Conservation (phyloP, 2,329 filamentous ascomycete genomes). For the Trichocomaceae sp. region DNA sequence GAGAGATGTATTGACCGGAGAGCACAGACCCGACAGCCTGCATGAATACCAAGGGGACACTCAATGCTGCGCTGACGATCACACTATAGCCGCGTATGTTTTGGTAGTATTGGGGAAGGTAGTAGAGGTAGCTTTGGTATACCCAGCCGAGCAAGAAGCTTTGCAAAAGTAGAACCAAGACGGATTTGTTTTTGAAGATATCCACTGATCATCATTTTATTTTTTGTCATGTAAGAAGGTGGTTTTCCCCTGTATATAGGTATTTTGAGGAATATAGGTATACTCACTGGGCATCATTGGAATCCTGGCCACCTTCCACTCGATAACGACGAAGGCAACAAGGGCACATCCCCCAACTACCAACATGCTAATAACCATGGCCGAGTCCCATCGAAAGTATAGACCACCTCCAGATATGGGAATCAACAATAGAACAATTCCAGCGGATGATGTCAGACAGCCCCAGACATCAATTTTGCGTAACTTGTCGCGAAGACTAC, state of each 20-base stretch:
- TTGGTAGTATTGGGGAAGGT: conserved; percentile 56
- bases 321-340: conserved; percentile 47
- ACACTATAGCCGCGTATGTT: conserved; percentile 45
- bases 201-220: conserved; percentile 19
- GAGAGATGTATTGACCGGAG: conserved; percentile 54
- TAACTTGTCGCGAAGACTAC: conserved; percentile 43
- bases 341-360: conserved; percentile 42
- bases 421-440: conserved; percentile 56
- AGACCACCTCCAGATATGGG: conserved; percentile 56
- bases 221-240: background rate
- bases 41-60: conserved; percentile 44
- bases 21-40: conserved; percentile 35
- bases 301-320: conserved; percentile 50
- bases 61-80: conserved; percentile 46
- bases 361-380: conserved; percentile 56
- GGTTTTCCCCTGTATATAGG: conserved; percentile 15
- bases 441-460: conserved; percentile 48
- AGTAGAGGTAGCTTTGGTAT: conserved; percentile 56
- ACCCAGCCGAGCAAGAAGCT: conserved; percentile 55
- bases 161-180: conserved; percentile 51
- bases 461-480: conserved; percentile 55
- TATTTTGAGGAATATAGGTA: background rate
- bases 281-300: conserved; percentile 51
- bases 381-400: conserved; percentile 51
- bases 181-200: conserved; percentile 50